Conservation (phyloP, 2,329 filamentous ascomycete genomes). For the Chaetomium sp. region DNA sequence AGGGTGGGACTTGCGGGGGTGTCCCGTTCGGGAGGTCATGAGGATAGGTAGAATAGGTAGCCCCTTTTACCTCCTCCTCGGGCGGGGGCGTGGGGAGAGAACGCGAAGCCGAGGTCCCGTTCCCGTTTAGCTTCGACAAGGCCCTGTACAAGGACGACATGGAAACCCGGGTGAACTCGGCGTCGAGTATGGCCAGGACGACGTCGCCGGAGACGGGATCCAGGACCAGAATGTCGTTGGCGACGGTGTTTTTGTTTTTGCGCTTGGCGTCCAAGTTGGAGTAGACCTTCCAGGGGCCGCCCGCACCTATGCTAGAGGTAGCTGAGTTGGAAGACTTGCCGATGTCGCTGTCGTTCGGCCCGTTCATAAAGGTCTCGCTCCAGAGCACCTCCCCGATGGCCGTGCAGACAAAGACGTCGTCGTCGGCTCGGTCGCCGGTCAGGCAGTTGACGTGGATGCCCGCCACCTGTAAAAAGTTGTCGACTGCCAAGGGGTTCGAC, state of each 20-base stretch:
- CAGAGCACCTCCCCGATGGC: background rate
- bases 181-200: background rate
- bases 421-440: background rate
- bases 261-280: background rate
- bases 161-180: background rate
- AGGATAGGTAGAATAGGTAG: background rate
- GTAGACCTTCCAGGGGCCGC: background rate
- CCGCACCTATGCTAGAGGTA: background rate
- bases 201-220: background rate
- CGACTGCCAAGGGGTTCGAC: background rate
- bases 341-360: background rate
- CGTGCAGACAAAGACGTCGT: constrained; percentile 1
- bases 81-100: background rate
- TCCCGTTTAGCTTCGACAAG: background rate
- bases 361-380: background rate
- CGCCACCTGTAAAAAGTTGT: constrained; percentile 1
- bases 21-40: background rate
- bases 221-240: background rate
- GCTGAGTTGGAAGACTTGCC: background rate
- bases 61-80: background rate
- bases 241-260: background rate
- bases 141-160: background rate
- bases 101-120: background rate
- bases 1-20: background rate
- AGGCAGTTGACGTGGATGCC: background rate